These are phyloP conservation scores for Castanea sativa DNA, from an alignment of 306 rosid genomes.

Conservation along the genomic window DNA sequence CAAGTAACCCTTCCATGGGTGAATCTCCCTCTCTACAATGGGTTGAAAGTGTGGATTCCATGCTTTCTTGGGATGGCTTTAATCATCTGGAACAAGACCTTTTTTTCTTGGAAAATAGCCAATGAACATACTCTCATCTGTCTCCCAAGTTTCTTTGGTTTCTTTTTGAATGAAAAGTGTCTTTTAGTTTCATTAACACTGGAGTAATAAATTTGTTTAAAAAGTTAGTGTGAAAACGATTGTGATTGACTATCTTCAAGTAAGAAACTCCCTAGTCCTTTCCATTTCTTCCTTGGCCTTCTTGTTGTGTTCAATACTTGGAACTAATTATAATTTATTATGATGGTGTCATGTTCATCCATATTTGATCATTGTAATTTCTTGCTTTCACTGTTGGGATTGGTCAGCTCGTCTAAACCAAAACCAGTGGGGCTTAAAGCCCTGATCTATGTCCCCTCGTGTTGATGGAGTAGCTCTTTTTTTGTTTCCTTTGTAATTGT, in stretches of 20 bases:
- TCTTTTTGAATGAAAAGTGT: neutral
- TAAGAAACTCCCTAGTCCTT: neutral
- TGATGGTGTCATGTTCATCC: too few relatives aligned
- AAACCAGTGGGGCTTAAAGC: neutral
- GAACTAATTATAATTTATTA: too few relatives aligned
- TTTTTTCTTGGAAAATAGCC: constrained; percentile 36
- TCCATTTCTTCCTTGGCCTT: neutral
- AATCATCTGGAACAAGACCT: constrained; percentile 47
- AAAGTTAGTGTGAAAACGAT: constrained; percentile 16
- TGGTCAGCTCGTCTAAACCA: constrained; percentile 7
- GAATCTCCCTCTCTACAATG: constrained; percentile 51
- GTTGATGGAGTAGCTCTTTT: constrained; percentile 1
- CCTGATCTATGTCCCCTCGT: neutral
- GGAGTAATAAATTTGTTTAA: constrained; percentile 5
- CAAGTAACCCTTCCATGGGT: constrained; percentile 45
- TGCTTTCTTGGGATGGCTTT: constrained; percentile 60
- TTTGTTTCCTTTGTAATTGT: constrained; percentile 11
- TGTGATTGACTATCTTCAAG: neutral
- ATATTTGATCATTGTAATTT: neutral
- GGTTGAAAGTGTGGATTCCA: constrained; percentile 51
- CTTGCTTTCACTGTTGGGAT: constrained; percentile 14
- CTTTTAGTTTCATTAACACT: constrained; percentile 2
- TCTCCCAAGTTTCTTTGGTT: neutral
- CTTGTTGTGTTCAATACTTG: neutral
- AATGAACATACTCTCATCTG: constrained; percentile 14